These are phyloP conservation scores for Cucumis sativus DNA, from an alignment of 306 rosid genomes.

Conservation along the genomic window DNA sequence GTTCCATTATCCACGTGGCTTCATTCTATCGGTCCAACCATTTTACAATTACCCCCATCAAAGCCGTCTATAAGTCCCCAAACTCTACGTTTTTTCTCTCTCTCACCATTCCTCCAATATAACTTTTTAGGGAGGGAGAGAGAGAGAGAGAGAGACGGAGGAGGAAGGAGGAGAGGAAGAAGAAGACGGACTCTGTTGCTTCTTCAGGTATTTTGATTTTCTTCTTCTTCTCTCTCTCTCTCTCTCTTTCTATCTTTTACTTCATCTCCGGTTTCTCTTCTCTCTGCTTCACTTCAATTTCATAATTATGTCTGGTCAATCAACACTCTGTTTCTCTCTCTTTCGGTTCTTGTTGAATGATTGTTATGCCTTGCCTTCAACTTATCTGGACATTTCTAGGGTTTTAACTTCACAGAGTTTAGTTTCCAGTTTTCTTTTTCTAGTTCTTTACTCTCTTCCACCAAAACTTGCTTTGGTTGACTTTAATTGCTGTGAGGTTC, in stretches of 20 bases:
- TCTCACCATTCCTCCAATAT: slow-evolving; percentile 21
- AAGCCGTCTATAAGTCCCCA: slow-evolving; percentile 57
- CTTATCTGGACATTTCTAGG: not conserved
- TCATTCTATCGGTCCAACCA: not conserved
- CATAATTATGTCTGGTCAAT: not conserved
- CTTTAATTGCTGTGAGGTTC: slow-evolving; percentile 25
- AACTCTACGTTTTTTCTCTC: slow-evolving; percentile 24
- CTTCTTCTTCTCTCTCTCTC: too few relatives aligned
- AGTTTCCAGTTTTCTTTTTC: slow-evolving; percentile 7
- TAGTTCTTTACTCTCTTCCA: not conserved
- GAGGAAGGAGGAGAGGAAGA: slow-evolving; percentile 11
- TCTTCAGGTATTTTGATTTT: slow-evolving; percentile 31
- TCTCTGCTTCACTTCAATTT: slow-evolving; percentile 7
- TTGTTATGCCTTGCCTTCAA: not conserved
- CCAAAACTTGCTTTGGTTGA: slow-evolving; percentile 39
- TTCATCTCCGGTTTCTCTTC: not conserved
- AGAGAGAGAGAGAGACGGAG: not conserved
- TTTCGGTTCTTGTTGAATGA: not conserved
- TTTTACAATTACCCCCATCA: slow-evolving; percentile 35
- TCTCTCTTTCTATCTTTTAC: not conserved
- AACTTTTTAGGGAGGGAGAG: slow-evolving; percentile 5
- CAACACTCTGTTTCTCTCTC: slow-evolving; percentile 3
- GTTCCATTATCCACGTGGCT: slow-evolving; percentile 30
- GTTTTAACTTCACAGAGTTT: not conserved
- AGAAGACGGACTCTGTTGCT: slow-evolving; percentile 22